Evolutionary conservation across 495 filamentous ascomycete species (phyloP).

Genomic region (Talaromyces proteolyticus): DNA sequence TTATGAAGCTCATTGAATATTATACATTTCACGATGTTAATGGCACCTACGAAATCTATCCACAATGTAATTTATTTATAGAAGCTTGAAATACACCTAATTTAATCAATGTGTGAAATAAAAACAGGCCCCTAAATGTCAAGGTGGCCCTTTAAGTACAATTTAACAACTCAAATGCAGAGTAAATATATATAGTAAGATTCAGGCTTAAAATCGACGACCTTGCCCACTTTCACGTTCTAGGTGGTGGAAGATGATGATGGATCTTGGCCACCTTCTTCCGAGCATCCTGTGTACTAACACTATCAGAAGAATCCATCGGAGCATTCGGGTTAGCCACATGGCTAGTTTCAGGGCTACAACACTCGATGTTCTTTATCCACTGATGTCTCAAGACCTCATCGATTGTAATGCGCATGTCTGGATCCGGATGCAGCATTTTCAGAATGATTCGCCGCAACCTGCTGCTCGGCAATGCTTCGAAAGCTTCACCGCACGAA

Average conservation of each 20-base stretch:
- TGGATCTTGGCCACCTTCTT: slow-evolving; percentile 1
- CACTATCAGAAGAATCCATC: slow-evolving; percentile 3
- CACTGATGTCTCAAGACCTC: slow-evolving; percentile 55
- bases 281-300: slow-evolving; percentile 7
- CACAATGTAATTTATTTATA: too few species aligned
- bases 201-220: neutral
- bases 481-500: slow-evolving; percentile 34
- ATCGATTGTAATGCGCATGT: slow-evolving; percentile 56
- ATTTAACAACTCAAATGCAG: too few species aligned
- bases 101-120: too few species aligned
- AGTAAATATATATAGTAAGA: neutral
- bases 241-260: slow-evolving; percentile 2
- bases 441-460: slow-evolving; percentile 60
- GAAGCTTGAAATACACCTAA: too few species aligned
- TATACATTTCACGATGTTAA: too few species aligned
- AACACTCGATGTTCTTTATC: slow-evolving; percentile 67
- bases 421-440: slow-evolving; percentile 71
- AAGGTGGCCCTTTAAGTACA: too few species aligned
- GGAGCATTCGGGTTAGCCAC: neutral
- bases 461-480: slow-evolving; percentile 39
- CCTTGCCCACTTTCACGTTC: neutral
- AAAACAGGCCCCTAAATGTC: too few species aligned
- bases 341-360: slow-evolving; percentile 29
- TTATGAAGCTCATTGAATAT: too few species aligned
- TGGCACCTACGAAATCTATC: too few species aligned